Evolutionary conservation across 2,329 filamentous ascomycete genomes (phyloP).

Genomic region (Aspergillus sp.): DNA sequence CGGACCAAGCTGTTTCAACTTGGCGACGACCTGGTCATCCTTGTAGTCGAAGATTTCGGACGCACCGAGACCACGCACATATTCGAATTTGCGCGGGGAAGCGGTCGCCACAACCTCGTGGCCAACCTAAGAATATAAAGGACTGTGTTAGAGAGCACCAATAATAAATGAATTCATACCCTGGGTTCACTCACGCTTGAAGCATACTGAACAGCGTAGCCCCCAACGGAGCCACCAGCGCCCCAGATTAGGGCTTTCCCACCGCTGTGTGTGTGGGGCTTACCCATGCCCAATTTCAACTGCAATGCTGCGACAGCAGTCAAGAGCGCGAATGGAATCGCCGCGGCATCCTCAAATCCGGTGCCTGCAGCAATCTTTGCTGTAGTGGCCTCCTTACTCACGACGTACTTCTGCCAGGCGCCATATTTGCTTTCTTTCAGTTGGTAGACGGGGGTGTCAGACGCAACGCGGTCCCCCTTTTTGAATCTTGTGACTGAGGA

Average conservation of each 20-base stretch:
- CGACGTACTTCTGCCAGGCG: slow-evolving; percentile 25
- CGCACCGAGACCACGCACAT: slow-evolving; percentile 38
- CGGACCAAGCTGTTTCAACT: too few species aligned
- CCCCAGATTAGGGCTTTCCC: slow-evolving; percentile 40
- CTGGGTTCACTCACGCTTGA: too few species aligned
- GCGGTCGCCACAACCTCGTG: slow-evolving; percentile 33
- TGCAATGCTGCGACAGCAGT: slow-evolving; percentile 22
- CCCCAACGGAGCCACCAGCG: slow-evolving; percentile 43
- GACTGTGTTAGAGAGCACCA: too few species aligned
- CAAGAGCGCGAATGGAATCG: slow-evolving; percentile 25
- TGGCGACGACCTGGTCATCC: too few species aligned
- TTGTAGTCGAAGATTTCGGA: slow-evolving; percentile 37
- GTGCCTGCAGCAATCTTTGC: slow-evolving; percentile 19
- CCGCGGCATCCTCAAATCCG: slow-evolving; percentile 21
- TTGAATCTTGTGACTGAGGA: slow-evolving; percentile 7
- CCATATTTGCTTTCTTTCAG: slow-evolving; percentile 6
- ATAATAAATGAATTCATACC: too few species aligned
- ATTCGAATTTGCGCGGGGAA: slow-evolving; percentile 35
- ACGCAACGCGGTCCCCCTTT: slow-evolving; percentile 22
- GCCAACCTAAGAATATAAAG: slow-evolving; percentile 21
- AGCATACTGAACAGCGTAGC: slow-evolving; percentile 37
- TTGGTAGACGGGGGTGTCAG: slow-evolving; percentile 11
- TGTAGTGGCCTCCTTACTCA: slow-evolving; percentile 14
- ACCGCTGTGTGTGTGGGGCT: not conserved
- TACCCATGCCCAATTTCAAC: slow-evolving; percentile 13